Base-by-base conservation (phyloP, 2,329 filamentous ascomycete genomes). In the Fusarium sp. region DNA sequence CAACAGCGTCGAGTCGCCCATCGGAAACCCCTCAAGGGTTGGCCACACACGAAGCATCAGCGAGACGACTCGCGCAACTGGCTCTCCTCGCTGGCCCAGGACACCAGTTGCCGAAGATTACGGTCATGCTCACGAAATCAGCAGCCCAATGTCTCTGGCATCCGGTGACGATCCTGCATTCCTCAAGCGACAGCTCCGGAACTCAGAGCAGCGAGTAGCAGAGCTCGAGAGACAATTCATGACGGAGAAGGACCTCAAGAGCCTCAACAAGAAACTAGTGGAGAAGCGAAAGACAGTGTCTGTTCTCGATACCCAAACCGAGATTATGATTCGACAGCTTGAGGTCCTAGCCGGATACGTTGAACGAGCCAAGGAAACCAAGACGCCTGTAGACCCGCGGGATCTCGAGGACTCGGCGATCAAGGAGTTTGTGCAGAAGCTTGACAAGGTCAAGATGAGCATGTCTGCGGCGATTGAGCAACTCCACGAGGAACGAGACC, bases 201-300 rank as follows among this genome's bases (percentile, higher is more conserved):
- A 89, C 68, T 93, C 91, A 8, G 93, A 97, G 73, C 91, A 95
- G 77, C 88, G 90, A 64, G 93, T 97, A 58, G 89, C 92, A 2
- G 94, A 97, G 79, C 87, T 99, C 57, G 91, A 95, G 78, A 86
- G 89, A n/a, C 90, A 93, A 70, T 92, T 93, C 74, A 85, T 81
- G 53, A 86, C 85, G 3, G 88, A 89, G 69, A 88, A 88, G 71
- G 87, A 89, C 62, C 78, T 90, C 23, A 91, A 91, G 80, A 91
- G 90, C 73, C 89, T 96, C 29, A 96, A 96, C 79, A 93, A 91
- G 73, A 95, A 94, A 77, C 83, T 98, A 23, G 86, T 92, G 34
- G 94, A 98, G 80, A 98, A 98, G 83, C 87, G 96, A 63, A 97
- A 96, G 75, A 98, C 96, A 0, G 96, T 99, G 78, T 95, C 95